Evolutionary conservation across 2,329 filamentous ascomycete species (phyloP).

Genomic region (Pyricularia sp.): DNA sequence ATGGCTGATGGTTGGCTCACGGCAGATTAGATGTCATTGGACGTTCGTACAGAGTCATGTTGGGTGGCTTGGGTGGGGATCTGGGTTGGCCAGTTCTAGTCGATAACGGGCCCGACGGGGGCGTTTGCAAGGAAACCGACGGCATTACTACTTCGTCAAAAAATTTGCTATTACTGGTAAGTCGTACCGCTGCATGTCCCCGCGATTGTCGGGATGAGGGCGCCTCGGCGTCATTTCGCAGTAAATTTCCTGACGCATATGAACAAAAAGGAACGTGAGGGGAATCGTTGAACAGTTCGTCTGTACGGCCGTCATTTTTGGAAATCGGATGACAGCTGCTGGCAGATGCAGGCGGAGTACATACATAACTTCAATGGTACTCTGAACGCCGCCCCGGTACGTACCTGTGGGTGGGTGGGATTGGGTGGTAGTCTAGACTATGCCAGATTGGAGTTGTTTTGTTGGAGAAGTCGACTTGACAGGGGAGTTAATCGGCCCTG

Average conservation of each 20-base stretch:
- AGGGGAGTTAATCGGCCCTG: background rate
- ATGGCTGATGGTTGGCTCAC: background rate
- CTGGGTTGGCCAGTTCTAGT: background rate
- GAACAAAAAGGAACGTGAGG: background rate
- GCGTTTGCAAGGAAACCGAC: background rate
- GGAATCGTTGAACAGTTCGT: background rate
- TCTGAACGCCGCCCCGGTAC: background rate
- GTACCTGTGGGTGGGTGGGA: background rate
- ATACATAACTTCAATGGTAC: background rate
- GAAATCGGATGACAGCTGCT: background rate
- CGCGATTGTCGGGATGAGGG: background rate
- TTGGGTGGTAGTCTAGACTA: background rate
- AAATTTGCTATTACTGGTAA: background rate
- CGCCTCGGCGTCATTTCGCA: background rate
- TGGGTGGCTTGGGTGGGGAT: background rate
- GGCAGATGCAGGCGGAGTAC: background rate
- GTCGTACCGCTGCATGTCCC: background rate
- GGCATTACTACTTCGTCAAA: background rate
- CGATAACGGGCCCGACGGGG: background rate
- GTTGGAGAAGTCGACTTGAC: background rate
- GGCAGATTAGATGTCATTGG: background rate
- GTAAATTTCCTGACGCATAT: background rate
- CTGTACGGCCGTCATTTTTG: background rate
- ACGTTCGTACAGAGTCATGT: background rate
- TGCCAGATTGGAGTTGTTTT: background rate